Base-by-base conservation (phyloP, 129 eudicot genomes). In the Flaveria brownii region DNA sequence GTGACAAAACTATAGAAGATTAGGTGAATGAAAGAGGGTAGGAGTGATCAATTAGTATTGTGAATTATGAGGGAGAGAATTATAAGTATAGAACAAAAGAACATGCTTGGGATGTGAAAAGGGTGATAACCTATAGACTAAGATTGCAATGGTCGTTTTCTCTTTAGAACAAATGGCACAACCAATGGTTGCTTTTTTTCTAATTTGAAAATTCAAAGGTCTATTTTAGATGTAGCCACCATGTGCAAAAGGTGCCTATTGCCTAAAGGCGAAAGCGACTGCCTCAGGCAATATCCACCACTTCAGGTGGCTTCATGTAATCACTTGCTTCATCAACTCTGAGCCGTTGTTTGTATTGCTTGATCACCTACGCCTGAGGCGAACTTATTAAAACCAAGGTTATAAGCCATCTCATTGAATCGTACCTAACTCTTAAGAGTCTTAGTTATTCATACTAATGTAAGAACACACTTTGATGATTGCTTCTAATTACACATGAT, bases 391-490 rank as follows among this genome's bases (percentile, higher is more conserved):
- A 63, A 14, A 63, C 45, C 9, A 50, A 50, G 2, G 16, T 57
- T 73, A 25, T 42, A 75, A 45, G 71, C 30, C 16, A 54, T 68
- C 6, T 57, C 43, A 23, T 15, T 23, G 13, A 42, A 30, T 30
- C 41, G 6, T 4, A 67, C 28, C 30, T 43, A 50, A 77, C 57
- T 23, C 43, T 22, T 63, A 26, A 61, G 67, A 12, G n/a, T 26
- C 42, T 13, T 51, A 55, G 33, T n/a, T 62, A 20, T 50, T 33
- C 2, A 2, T 51, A 50, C 7, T 18, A 63, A 12, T 16, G 14
- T 63, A 9, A 75, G 67, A 54, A 74, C 54, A 26, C 33, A 64
- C 22, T 52, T 77, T 67, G 68, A 10, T 41, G 18, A 41, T n/a
- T 46, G 46, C 81, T 51, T 76, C 18, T 41, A 16, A 43, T 6